Base-by-base conservation (phyloP, 768 basidiomycete genomes). In the Boletus barrowsii region DNA sequence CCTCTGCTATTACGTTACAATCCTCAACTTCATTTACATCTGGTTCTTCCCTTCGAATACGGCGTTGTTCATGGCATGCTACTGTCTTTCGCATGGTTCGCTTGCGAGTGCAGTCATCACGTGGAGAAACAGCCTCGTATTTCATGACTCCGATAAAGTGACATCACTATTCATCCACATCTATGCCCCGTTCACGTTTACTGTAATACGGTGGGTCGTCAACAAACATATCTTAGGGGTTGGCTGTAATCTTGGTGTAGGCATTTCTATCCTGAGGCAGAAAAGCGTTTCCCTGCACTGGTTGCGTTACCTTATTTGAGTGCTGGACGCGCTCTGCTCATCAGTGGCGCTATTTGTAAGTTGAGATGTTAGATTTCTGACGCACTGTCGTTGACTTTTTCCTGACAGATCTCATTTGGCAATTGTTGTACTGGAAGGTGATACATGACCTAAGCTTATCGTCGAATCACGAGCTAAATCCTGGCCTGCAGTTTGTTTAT, bases 41-140 rank as follows among this genome's bases (percentile, higher is more conserved):
- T 99, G 95, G 95, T 62, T 93, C 42, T 74, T 96, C 57, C 96
- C 97, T 0, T 74, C 76, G 5, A 93, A 81, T 53, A 75, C 87
- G 7, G 75, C 82, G 3, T 78, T 98, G 17, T 98, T 96, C 72
- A 82, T 92, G 47, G 91, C 94, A 5, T 95, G 92, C 65, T 98
- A 97, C 65, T 90, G 91, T 60, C 80, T 98, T 24, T 90, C 93
- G 0, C 87, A 97, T 67, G 97, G 94, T 0, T 83, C 90, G 0
- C 80, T 97, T 32, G 95, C 92, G 0, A 92, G 90, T 48, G 95
- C 96, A 0, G 94, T 98, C 46, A 91, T 98, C 61, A 98, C 96
- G 10, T 99, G 97, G 97, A 81, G 97, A 56, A 99, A 99, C 66
- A 95, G 92, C 60, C 83, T 99, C 22, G 97, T 99, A 3, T 99